These are phyloP conservation scores for Chrysoporthe deuterocubensis DNA, from an alignment of 2,329 filamentous ascomycete genomes.

Conservation along the genomic window DNA sequence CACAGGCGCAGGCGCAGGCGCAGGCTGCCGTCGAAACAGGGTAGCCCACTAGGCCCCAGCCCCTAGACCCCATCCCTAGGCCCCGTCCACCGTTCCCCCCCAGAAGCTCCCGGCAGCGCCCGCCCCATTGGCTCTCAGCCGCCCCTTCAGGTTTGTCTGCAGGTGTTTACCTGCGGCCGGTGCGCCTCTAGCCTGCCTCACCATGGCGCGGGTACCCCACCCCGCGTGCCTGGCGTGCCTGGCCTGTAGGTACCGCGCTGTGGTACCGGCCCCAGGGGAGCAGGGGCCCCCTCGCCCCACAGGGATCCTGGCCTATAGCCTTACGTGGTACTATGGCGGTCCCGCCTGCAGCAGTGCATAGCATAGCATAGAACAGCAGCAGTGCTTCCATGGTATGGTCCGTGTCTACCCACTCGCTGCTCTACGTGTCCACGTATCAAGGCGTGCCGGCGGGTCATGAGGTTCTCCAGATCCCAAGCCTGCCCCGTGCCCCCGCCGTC, in stretches of 20 bases:
- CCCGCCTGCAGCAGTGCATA: too few species aligned
- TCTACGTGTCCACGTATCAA: too few species aligned
- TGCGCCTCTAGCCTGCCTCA: conserved; percentile 10
- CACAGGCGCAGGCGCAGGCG: background rate
- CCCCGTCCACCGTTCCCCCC: background rate
- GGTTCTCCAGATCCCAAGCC: background rate
- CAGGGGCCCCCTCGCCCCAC: background rate
- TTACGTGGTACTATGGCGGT: too few species aligned
- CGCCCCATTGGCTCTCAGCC: conserved; percentile 8
- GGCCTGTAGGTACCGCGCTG: too few species aligned
- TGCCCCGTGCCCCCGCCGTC: background rate
- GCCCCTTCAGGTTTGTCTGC: too few species aligned
- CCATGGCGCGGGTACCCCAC: conserved; percentile 1
- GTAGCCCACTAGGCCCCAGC: background rate
- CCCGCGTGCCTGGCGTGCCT: background rate
- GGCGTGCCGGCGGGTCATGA: too few species aligned
- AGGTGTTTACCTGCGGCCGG: conserved; percentile 2
- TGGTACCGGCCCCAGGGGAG: background rate
- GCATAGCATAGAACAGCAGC: too few species aligned
- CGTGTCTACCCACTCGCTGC: too few species aligned
- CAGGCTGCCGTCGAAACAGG: background rate
- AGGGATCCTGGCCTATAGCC: too few species aligned
- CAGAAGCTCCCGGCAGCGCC: background rate
- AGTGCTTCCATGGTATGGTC: too few species aligned
- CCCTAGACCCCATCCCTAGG: background rate